Conservation (phyloP, 1,139 yeast genomes). For the Schizosaccharomyces versatilis region DNA sequence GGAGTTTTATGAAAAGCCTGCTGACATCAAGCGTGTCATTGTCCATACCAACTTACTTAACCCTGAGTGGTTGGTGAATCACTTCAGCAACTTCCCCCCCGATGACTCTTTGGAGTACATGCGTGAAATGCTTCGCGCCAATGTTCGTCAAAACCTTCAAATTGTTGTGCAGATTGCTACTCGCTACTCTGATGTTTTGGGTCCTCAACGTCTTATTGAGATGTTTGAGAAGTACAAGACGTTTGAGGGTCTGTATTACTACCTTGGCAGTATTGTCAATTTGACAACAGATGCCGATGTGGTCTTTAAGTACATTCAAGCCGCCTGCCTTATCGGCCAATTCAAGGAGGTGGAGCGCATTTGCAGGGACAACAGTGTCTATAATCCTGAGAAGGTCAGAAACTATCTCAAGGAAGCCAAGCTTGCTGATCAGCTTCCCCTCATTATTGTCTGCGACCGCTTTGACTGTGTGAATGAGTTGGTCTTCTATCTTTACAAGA, state of each 20-base stretch:
- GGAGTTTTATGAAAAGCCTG: constrained; percentile 83
- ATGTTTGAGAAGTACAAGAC: constrained; percentile 85
- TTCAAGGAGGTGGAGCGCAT: constrained; percentile 84
- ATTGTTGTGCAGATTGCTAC: constrained; percentile 92
- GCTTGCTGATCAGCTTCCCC: constrained; percentile 84
- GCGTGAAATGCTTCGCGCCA: constrained; percentile 60
- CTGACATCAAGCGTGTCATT: constrained; percentile 85
- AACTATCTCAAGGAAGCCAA: constrained; percentile 87
- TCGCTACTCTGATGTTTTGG: constrained; percentile 82
- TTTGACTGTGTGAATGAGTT: constrained; percentile 80
- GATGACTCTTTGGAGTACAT: constrained; percentile 81
- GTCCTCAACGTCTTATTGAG: constrained; percentile 63
- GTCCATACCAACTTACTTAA: constrained; percentile 73
- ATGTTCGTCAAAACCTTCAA: constrained; percentile 73
- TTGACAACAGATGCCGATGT: constrained; percentile 86
- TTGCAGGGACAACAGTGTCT: constrained; percentile 80
- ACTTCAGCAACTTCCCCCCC: constrained; percentile 82
- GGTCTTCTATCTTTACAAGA: constrained; percentile 77
- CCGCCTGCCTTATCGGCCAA: constrained; percentile 81
- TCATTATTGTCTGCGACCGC: constrained; percentile 89
- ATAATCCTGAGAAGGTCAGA: constrained; percentile 92
- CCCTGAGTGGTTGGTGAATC: constrained; percentile 78
- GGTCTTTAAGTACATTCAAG: constrained; percentile 83
- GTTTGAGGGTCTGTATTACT: constrained; percentile 81
- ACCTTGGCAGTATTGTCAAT: constrained; percentile 79